Percentiles rank a stretch among this genome's conserved stretches.
These are phyloP conservation scores for Agarophyton chilense DNA, from an alignment of 23 red algal species.

Conservation along the genomic window DNA sequence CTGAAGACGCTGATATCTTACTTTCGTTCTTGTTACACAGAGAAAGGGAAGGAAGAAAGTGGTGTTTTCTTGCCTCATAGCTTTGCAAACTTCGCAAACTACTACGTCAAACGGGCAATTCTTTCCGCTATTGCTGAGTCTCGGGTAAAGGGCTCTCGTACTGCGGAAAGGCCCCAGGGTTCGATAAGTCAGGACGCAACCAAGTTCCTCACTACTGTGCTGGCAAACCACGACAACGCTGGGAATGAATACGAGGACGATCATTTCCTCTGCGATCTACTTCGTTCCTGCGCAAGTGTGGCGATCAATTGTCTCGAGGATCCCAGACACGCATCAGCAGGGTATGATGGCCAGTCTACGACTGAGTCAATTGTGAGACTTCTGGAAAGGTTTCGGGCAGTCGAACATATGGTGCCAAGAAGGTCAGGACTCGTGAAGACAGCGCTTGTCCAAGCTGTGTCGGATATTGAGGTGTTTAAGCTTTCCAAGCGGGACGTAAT, in stretches of 20 bases:
- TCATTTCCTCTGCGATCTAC: conserved; percentile 45
- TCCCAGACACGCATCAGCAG: conserved; percentile 21
- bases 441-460: conserved; percentile 23
- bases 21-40: conserved; percentile 42
- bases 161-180: neutral
- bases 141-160: conserved; percentile 17
- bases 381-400: conserved; percentile 39
- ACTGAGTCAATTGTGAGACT: conserved; percentile 38
- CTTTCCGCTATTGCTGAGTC: conserved; percentile 25
- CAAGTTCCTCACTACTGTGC: conserved; percentile 40
- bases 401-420: conserved; percentile 48
- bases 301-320: conserved; percentile 48
- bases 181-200: conserved; percentile 34
- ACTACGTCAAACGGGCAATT: conserved; percentile 64
- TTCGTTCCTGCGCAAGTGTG: conserved; percentile 20
- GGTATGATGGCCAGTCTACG: conserved; percentile 23
- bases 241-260: conserved; percentile 65
- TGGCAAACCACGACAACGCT: conserved; percentile 51
- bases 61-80: conserved; percentile 17
- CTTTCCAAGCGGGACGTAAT: neutral
- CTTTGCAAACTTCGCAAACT: conserved; percentile 62
- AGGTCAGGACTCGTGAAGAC: conserved; percentile 28
- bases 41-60: neutral
- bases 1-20: conserved; percentile 37
- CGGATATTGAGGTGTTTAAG: conserved; percentile 53